Conservation (phyloP, 768 basidiomycete species). For the Calocybe cyanea region DNA sequence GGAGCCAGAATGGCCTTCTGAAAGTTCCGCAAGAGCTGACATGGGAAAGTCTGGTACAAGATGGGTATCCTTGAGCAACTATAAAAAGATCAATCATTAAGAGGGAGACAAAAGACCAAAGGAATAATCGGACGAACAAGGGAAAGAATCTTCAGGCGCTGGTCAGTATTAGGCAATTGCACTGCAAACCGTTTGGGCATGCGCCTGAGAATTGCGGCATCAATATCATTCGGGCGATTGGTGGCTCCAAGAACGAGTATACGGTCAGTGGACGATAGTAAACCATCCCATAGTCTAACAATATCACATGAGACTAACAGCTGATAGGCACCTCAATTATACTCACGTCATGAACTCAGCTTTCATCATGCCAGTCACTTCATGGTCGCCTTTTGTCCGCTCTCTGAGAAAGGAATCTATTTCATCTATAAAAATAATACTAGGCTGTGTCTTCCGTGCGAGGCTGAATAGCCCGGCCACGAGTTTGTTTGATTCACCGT, state of each 20-base stretch:
- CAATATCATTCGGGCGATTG: slow-evolving; percentile 91
- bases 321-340: too few relatives aligned
- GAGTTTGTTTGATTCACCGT: slow-evolving; percentile 75
- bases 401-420: slow-evolving; percentile 95
- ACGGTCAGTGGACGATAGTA: slow-evolving; percentile 74
- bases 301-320: background rate
- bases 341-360: slow-evolving; percentile 91
- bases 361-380: slow-evolving; percentile 98
- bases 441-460: slow-evolving; percentile 88
- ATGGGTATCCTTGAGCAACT: slow-evolving; percentile 85
- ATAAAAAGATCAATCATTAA: background rate
- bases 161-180: slow-evolving; percentile 69
- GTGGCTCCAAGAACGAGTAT: slow-evolving; percentile 94
- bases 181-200: slow-evolving; percentile 97
- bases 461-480: slow-evolving; percentile 93
- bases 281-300: slow-evolving; percentile 88
- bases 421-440: slow-evolving; percentile 98
- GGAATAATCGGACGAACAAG: slow-evolving; percentile 49
- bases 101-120: background rate
- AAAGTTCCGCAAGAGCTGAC: slow-evolving; percentile 55
- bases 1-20: slow-evolving; percentile 81
- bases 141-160: slow-evolving; percentile 79
- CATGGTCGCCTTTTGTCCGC: slow-evolving; percentile 85
- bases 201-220: slow-evolving; percentile 82
- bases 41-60: slow-evolving; percentile 63